Conservation (phyloP, 2,329 filamentous ascomycete genomes). For the Dactylellina haptotyla region DNA sequence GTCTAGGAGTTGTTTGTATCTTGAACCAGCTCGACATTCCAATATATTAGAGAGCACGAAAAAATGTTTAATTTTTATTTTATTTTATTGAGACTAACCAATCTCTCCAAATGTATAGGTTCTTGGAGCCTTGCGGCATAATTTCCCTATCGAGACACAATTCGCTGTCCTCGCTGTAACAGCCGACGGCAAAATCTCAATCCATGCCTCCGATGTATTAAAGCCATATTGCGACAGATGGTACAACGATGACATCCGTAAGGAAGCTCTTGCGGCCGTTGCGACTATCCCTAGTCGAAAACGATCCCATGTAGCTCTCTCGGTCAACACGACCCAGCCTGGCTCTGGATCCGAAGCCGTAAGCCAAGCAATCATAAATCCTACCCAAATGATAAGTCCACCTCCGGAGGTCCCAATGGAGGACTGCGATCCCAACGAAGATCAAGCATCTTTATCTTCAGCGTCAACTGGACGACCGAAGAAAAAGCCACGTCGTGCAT, state of each 20-base stretch:
- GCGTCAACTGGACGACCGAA: constrained; percentile 16
- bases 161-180: constrained; percentile 57
- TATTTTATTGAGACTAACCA: not conserved
- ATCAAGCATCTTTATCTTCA: constrained; percentile 19
- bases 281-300: constrained; percentile 23
- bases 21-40: no score
- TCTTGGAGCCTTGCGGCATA: constrained; percentile 23
- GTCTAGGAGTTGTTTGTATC: no score
- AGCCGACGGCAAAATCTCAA: constrained; percentile 54
- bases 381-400: constrained; percentile 21
- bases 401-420: constrained; percentile 15
- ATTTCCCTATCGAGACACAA: constrained; percentile 54
- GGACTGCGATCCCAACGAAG: not conserved
- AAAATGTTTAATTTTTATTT: no score
- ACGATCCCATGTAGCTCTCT: constrained; percentile 6
- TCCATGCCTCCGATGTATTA: constrained; percentile 55
- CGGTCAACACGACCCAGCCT: not conserved
- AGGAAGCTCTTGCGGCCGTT: constrained; percentile 50
- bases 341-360: not conserved
- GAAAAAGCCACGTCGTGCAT: constrained; percentile 18
- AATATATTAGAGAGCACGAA: no score
- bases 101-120: constrained; percentile 19
- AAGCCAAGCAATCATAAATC: not conserved
- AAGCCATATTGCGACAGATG: constrained; percentile 54
- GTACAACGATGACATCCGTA: constrained; percentile 56